phyloP scores from a whole-genome alignment of 495 filamentous ascomycete species.

The Sporormia fimetaria region DNA sequence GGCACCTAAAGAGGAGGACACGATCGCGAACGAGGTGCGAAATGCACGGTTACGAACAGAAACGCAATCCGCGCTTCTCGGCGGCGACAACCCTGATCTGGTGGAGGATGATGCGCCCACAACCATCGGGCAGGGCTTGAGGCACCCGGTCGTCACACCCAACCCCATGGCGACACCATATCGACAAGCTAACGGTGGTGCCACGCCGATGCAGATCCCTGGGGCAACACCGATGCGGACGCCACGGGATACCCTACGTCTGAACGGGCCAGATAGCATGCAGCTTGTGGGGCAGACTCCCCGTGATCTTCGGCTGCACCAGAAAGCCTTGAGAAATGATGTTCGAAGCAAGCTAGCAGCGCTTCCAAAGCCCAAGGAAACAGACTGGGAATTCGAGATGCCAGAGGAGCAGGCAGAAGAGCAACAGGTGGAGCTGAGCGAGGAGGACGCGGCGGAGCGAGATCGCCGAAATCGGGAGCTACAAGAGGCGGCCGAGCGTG shows the following conservation, averaged over 20 bases:
- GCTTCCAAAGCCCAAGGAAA: constrained; percentile 82
- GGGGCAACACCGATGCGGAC: constrained; percentile 86
- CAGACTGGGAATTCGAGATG: constrained; percentile 82
- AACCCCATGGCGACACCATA: constrained; percentile 93
- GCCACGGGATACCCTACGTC: constrained; percentile 75
- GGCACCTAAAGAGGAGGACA: constrained; percentile 84
- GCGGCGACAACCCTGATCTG: constrained; percentile 85
- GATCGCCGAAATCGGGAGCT: constrained; percentile 61
- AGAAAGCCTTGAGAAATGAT: constrained; percentile 57
- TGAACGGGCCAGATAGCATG: constrained; percentile 60
- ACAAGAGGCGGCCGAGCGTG: constrained; percentile 56
- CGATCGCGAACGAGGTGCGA: constrained; percentile 89
- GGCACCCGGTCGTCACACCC: constrained; percentile 72
- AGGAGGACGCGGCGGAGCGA: constrained; percentile 76
- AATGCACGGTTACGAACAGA: constrained; percentile 89
- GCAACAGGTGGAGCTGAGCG: constrained; percentile 42
- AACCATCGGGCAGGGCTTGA: constrained; percentile 71
- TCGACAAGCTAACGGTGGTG: constrained; percentile 51
- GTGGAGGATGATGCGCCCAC: constrained; percentile 72
- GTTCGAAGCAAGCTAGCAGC: constrained; percentile 63
- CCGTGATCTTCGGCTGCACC: constrained; percentile 60
- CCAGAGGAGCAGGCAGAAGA: constrained; percentile 69
- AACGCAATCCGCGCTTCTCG: constrained; percentile 88
- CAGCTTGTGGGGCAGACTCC: constrained; percentile 66
- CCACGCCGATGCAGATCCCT: constrained; percentile 55